Evolutionary conservation across 495 filamentous ascomycete genomes (phyloP).

Genomic region (Evansstolkia leycettana): DNA sequence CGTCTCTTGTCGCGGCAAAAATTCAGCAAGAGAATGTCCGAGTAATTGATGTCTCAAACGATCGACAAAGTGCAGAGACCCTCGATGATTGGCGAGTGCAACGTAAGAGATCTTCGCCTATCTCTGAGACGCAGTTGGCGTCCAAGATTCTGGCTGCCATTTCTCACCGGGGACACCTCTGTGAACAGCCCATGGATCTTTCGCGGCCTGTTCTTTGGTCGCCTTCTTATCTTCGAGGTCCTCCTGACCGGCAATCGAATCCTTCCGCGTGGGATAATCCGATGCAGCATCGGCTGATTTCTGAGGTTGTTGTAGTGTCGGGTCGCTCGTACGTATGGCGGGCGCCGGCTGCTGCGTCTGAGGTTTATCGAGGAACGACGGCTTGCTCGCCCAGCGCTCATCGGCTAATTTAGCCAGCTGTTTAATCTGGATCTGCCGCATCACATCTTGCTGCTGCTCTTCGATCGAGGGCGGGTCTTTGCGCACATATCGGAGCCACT

Average conservation of each 20-base stretch:
- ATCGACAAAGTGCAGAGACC: too few species aligned
- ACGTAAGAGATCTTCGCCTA: too few species aligned
- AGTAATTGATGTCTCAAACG: too few species aligned
- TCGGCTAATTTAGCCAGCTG: conserved; percentile 67
- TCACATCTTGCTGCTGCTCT: conserved; percentile 62
- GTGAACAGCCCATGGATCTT: conserved; percentile 50
- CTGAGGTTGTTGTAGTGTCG: conserved; percentile 11
- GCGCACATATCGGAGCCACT: conserved; percentile 87
- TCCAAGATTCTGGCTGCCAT: conserved; percentile 72
- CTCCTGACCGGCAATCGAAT: conserved; percentile 11
- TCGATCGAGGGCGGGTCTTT: conserved; percentile 51
- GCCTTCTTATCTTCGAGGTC: conserved; percentile 4
- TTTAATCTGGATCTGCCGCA: conserved; percentile 57
- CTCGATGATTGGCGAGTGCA: too few species aligned
- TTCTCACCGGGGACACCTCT: conserved; percentile 47
- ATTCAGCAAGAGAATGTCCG: too few species aligned
- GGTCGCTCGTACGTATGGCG: conserved; percentile 22
- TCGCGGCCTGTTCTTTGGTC: conserved; percentile 13
- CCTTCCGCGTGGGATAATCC: neutral
- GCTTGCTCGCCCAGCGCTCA: conserved; percentile 72
- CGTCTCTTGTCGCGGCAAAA: too few species aligned
- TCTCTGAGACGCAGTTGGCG: conserved; percentile 20
- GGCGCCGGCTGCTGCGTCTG: conserved; percentile 30
- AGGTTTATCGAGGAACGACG: conserved; percentile 48
- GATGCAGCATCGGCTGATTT: neutral